phyloP scores from a whole-genome alignment of 768 basidiomycete genomes.

The Roridomyces roridus region DNA sequence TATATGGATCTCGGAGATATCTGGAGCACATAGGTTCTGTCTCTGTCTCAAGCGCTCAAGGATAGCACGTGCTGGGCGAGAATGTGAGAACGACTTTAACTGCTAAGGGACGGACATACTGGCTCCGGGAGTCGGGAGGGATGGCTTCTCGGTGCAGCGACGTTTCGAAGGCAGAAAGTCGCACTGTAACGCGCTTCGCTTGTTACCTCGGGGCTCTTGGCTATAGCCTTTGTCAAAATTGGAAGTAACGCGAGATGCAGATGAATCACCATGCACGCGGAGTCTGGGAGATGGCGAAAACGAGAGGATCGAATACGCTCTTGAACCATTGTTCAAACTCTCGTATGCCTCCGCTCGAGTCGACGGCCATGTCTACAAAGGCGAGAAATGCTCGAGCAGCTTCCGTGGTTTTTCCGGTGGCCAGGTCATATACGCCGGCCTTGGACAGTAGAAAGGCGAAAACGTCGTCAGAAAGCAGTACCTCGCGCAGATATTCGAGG shows the following conservation, averaged over 20 bases:
- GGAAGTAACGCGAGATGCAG: not conserved
- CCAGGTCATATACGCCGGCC: slow-evolving; percentile 10
- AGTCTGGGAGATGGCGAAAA: not conserved
- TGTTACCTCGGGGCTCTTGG: too few species aligned
- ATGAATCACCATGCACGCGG: too few species aligned
- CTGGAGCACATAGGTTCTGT: not conserved
- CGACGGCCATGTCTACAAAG: slow-evolving; percentile 18
- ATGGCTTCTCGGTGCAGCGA: too few species aligned
- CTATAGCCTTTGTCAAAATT: too few species aligned
- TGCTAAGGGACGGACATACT: too few species aligned
- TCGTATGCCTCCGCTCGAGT: slow-evolving; percentile 1
- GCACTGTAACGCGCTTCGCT: too few species aligned
- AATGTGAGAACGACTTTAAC: too few species aligned
- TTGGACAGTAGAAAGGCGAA: not conserved
- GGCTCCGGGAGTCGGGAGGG: too few species aligned
- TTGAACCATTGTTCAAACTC: slow-evolving; percentile 13
- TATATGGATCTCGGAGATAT: too few species aligned
- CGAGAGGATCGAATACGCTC: slow-evolving; percentile 5
- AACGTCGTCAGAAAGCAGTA: slow-evolving; percentile 9
- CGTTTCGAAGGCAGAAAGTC: too few species aligned
- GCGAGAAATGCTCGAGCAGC: slow-evolving; percentile 4
- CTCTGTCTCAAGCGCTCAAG: not conserved
- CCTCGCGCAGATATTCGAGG: slow-evolving; percentile 9
- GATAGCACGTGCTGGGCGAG: not conserved
- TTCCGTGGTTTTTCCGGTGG: slow-evolving; percentile 1